A percentile compares a stretch with the other conserved stretches of the same genome.
These are phyloP conservation scores for Fusarium papillatum DNA, from an alignment of 2,329 filamentous ascomycete species.

Conservation along the genomic window DNA sequence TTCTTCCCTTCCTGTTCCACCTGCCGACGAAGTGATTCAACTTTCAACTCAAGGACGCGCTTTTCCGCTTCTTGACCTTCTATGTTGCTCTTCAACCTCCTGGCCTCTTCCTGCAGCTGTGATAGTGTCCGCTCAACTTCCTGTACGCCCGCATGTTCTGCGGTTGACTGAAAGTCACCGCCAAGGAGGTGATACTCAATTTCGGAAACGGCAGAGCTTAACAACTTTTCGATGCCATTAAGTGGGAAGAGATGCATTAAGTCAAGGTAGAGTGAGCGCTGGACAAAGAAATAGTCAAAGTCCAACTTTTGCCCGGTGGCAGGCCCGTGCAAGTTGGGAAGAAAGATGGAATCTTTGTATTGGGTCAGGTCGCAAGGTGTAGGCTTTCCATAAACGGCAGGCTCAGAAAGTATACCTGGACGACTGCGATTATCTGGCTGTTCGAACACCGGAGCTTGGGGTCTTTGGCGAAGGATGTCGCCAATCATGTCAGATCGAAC, in stretches of 20 bases:
- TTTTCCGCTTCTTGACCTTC: background rate
- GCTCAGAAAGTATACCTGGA: background rate
- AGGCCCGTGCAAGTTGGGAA: background rate
- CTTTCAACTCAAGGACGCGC: background rate
- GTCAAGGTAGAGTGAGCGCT: background rate
- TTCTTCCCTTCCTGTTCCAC: background rate
- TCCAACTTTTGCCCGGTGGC: background rate
- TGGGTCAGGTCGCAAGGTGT: background rate
- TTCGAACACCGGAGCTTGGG: background rate
- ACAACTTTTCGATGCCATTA: background rate
- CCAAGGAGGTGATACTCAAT: background rate
- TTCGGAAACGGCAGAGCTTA: background rate
- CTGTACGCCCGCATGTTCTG: background rate
- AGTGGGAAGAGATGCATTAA: background rate
- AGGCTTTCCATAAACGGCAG: background rate
- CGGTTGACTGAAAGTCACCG: background rate
- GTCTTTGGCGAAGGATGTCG: background rate
- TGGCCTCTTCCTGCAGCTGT: background rate
- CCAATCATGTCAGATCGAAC: constrained; percentile 8
- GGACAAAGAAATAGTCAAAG: background rate
- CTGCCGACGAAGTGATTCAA: background rate
- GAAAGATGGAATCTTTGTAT: background rate
- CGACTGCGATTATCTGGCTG: background rate
- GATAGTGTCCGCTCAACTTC: background rate
- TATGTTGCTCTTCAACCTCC: background rate